Percentiles rank a stretch among this genome's conserved stretches.
Evolutionary conservation across 2,329 filamentous ascomycete species (phyloP).

Genomic region (Ophiobolus disseminans): DNA sequence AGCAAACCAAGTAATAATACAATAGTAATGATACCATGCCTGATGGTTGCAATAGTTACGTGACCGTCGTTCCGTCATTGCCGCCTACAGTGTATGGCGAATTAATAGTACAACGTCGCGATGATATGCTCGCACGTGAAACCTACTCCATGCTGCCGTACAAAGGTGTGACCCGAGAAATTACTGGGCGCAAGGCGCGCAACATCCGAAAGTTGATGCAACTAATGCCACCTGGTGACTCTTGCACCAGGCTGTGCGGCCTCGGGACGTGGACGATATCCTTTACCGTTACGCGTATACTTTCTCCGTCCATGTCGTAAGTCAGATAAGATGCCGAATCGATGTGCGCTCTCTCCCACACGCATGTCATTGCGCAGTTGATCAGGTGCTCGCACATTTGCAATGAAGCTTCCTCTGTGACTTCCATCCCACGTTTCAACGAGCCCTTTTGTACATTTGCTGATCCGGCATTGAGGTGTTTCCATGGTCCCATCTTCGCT

Average conservation of each 20-base stretch:
- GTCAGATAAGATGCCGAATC: not conserved
- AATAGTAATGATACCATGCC: conserved; percentile 18
- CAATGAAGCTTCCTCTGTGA: not conserved
- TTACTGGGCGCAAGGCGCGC: not conserved
- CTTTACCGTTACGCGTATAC: too few relatives aligned
- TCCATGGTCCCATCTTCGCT: conserved; percentile 56
- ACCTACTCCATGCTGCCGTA: conserved; percentile 4
- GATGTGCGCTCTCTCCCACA: too few relatives aligned
- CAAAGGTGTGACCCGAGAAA: conserved; percentile 1
- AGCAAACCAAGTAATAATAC: conserved; percentile 17
- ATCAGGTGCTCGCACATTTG: not conserved
- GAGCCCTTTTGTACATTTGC: conserved; percentile 48
- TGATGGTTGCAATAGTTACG: conserved; percentile 20
- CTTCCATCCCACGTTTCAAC: conserved; percentile 28
- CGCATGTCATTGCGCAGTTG: not conserved
- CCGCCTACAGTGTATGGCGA: conserved; percentile 23
- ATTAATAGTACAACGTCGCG: conserved; percentile 30
- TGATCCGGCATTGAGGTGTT: conserved; percentile 43
- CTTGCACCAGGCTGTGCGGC: too few relatives aligned
- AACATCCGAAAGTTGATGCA: too few relatives aligned
- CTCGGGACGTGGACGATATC: too few relatives aligned
- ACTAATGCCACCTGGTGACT: too few relatives aligned
- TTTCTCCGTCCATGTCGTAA: not conserved
- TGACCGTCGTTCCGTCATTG: conserved; percentile 26
- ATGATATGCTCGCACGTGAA: not conserved